These are phyloP conservation scores for Marasmius oreades DNA, from an alignment of 1,284 basidiomycete species.

Conservation along the genomic window DNA sequence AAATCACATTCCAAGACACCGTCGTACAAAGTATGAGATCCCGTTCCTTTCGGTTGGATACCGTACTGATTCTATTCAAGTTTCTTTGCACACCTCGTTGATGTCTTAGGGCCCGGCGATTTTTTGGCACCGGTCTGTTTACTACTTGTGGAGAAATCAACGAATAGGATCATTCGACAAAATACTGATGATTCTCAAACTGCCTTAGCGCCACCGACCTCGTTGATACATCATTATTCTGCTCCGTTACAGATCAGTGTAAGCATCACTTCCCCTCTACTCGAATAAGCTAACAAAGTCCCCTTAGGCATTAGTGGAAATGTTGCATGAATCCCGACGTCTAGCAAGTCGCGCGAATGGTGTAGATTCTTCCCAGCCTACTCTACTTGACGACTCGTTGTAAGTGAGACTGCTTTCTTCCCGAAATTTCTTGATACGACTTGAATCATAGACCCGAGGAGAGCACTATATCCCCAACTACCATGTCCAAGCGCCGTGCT, in stretches of 20 bases:
- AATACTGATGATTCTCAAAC: slow-evolving; percentile 54
- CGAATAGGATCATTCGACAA: slow-evolving; percentile 70
- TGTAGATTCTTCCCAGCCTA: slow-evolving; percentile 35
- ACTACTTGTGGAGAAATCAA: slow-evolving; percentile 80
- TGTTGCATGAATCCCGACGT: slow-evolving; percentile 63
- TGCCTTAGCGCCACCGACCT: slow-evolving; percentile 64
- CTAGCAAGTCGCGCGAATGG: slow-evolving; percentile 47
- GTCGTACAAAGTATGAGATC: slow-evolving; percentile 68
- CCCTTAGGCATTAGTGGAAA: slow-evolving; percentile 59
- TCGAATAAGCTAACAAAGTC: slow-evolving; percentile 16
- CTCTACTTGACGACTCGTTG: slow-evolving; percentile 56
- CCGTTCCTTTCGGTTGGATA: slow-evolving; percentile 7
- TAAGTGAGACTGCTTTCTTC: slow-evolving; percentile 31
- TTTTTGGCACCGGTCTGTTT: slow-evolving; percentile 86
- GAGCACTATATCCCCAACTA: slow-evolving; percentile 38
- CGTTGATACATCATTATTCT: slow-evolving; percentile 60
- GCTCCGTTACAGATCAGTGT: slow-evolving; percentile 55
- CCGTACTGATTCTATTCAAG: slow-evolving; percentile 33
- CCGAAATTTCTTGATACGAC: slow-evolving; percentile 1
- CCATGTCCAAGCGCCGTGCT: slow-evolving; percentile 54
- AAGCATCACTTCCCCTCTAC: slow-evolving; percentile 16
- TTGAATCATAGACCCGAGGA: slow-evolving; percentile 48
- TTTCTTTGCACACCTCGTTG: slow-evolving; percentile 90
- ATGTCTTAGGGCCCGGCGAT: slow-evolving; percentile 77
- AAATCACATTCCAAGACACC: slow-evolving; percentile 84